Evolutionary conservation across 441 rosid genomes (phyloP).

Genomic region (Arabidopsis hybrid): DNA sequence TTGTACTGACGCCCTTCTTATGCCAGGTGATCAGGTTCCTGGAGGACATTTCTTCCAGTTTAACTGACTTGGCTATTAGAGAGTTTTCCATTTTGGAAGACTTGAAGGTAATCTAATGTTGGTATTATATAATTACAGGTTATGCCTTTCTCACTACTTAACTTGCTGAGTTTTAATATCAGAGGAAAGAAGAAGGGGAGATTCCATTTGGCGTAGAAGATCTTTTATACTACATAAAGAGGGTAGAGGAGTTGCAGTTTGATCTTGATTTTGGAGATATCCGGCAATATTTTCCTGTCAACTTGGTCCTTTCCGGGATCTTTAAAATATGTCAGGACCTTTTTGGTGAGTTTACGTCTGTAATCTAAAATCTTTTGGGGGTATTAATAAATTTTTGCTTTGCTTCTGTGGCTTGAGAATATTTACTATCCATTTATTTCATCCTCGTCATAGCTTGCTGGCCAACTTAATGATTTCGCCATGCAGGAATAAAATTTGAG

Average conservation of each 20-base stretch:
- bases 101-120: constrained; percentile 65
- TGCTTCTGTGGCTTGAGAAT: constrained; percentile 18
- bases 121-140: constrained; percentile 34
- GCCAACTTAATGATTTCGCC: constrained; percentile 27
- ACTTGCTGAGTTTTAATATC: constrained; percentile 41
- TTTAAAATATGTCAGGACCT: constrained; percentile 90
- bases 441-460: constrained; percentile 20
- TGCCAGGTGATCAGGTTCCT: constrained; percentile 85
- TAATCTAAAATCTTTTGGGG: constrained; percentile 14
- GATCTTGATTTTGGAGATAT: constrained; percentile 84
- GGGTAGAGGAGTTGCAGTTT: constrained; percentile 80
- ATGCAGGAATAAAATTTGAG: constrained; percentile 80
- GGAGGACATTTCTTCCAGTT: constrained; percentile 85
- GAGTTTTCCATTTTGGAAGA: constrained; percentile 78
- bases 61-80: constrained; percentile 73
- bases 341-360: constrained; percentile 63
- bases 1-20: constrained; percentile 14
- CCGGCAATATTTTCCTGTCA: constrained; percentile 82
- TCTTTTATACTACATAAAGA: constrained; percentile 79
- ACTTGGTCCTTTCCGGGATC: constrained; percentile 86
- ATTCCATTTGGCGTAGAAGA: constrained; percentile 88
- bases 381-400: constrained; percentile 25
- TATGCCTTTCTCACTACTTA: constrained; percentile 37
- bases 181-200: constrained; percentile 95
- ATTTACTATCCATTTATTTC: constrained; percentile 9